These are phyloP conservation scores for Eurotiales sp. DNA, from an alignment of 2,329 filamentous ascomycete genomes.

Conservation along the genomic window DNA sequence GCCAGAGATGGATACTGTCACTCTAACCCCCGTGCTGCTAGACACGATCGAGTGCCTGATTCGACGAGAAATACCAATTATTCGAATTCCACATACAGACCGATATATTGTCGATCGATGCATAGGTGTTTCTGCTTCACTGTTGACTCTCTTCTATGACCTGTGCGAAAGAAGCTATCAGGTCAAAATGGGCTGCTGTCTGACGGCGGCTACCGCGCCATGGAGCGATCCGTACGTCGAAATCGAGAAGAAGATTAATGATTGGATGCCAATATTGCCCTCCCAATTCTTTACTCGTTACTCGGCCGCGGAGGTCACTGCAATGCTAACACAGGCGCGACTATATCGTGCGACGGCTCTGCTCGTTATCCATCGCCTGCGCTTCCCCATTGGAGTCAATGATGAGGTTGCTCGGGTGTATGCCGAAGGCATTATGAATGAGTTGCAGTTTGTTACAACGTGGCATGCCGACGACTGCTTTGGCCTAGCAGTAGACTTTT, in stretches of 20 bases:
- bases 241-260: conserved; percentile 17
- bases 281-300: conserved; percentile 19
- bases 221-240: conserved; percentile 17
- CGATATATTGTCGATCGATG: conserved; percentile 26
- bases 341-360: conserved; percentile 27
- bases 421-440: conserved; percentile 22
- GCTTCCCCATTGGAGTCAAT: conserved; percentile 28
- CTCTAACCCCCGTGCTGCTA: conserved; percentile 27
- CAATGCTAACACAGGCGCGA: conserved; percentile 29
- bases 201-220: background rate
- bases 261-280: conserved; percentile 19
- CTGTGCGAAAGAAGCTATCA: conserved; percentile 25
- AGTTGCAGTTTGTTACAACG: background rate
- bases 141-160: conserved; percentile 31
- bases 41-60: conserved; percentile 30
- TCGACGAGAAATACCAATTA: conserved; percentile 28
- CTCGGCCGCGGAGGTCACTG: conserved; percentile 22
- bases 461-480: conserved; percentile 11
- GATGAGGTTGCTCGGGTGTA: conserved; percentile 21
- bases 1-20: conserved; percentile 27
- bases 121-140: conserved; percentile 25
- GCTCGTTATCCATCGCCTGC: conserved; percentile 28
- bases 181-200: background rate
- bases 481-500: conserved; percentile 23
- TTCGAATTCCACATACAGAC: conserved; percentile 20